Conservation (phyloP, 2,329 filamentous ascomycete genomes). For the Tolypocladium ovalisporum region DNA sequence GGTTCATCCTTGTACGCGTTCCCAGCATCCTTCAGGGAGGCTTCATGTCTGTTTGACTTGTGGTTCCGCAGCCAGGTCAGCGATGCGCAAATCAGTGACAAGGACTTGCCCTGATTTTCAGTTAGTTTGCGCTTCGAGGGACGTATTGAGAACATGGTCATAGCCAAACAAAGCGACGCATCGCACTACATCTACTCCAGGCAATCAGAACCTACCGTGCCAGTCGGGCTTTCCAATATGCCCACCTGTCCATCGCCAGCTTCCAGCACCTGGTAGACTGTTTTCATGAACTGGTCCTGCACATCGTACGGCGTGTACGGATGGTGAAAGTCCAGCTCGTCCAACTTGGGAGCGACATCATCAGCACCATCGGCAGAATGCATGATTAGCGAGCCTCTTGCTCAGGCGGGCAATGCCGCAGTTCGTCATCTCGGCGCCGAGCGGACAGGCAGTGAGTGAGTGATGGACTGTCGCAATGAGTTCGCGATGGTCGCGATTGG, state of each 20-base stretch:
- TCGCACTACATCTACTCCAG: neutral
- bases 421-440: neutral
- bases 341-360: slow-evolving; percentile 9
- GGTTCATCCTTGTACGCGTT: slow-evolving; percentile 55
- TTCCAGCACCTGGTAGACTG: slow-evolving; percentile 70
- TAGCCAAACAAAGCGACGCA: neutral
- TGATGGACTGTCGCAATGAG: neutral
- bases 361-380: slow-evolving; percentile 5
- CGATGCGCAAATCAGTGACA: slow-evolving; percentile 82
- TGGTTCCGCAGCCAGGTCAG: slow-evolving; percentile 84
- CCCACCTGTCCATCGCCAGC: slow-evolving; percentile 61
- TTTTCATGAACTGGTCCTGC: slow-evolving; percentile 78
- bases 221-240: slow-evolving; percentile 89
- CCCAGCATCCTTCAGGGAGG: slow-evolving; percentile 32
- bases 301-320: slow-evolving; percentile 82
- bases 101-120: slow-evolving; percentile 63
- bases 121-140: neutral
- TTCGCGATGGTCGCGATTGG: slow-evolving; percentile 1
- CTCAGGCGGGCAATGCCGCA: neutral
- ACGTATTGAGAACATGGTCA: neutral
- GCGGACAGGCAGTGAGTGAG: neutral
- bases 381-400: neutral
- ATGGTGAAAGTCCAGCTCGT: slow-evolving; percentile 61
- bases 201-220: slow-evolving; percentile 39
- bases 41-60: slow-evolving; percentile 52